A percentile compares a stretch with the other conserved stretches of the same genome.
Conservation (phyloP, 2,329 filamentous ascomycete genomes). For the Botrytis paeoniae region DNA sequence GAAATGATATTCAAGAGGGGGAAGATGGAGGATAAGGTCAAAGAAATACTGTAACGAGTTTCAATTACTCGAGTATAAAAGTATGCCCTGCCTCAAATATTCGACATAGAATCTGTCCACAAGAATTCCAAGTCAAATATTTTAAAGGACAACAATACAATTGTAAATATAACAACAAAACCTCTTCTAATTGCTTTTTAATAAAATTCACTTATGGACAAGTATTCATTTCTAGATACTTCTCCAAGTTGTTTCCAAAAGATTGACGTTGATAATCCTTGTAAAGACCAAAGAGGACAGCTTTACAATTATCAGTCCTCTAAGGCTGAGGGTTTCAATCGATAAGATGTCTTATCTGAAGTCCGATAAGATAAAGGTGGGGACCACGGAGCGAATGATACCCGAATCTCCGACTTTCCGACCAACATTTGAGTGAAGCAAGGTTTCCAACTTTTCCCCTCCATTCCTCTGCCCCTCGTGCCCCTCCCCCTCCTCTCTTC, state of each 20-base stretch:
- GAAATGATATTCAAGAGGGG: conserved; percentile 13
- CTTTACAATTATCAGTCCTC: conserved; percentile 10
- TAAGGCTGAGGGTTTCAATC: background rate
- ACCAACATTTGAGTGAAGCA: background rate
- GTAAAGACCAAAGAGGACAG: conserved; percentile 20
- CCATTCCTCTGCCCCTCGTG: background rate
- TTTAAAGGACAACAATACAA: background rate
- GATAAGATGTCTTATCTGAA: conserved; percentile 15
- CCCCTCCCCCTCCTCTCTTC: background rate
- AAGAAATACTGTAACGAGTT: conserved; percentile 10
- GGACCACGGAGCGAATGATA: fast-evolving
- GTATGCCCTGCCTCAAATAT: conserved; percentile 20
- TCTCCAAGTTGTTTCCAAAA: background rate
- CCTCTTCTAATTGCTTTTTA: background rate
- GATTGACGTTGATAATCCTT: conserved; percentile 9
- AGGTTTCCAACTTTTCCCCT: background rate
- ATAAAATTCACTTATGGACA: conserved; percentile 8
- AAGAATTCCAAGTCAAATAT: conserved; percentile 13
- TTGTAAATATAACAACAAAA: background rate
- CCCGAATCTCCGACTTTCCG: background rate
- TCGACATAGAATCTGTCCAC: conserved; percentile 37
- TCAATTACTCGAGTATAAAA: conserved; percentile 24
- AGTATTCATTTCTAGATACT: background rate
- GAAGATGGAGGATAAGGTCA: conserved; percentile 7
- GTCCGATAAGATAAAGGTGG: background rate